Conservation (phyloP, 2,329 filamentous ascomycete species). For the Pestalotiopsis fici region DNA sequence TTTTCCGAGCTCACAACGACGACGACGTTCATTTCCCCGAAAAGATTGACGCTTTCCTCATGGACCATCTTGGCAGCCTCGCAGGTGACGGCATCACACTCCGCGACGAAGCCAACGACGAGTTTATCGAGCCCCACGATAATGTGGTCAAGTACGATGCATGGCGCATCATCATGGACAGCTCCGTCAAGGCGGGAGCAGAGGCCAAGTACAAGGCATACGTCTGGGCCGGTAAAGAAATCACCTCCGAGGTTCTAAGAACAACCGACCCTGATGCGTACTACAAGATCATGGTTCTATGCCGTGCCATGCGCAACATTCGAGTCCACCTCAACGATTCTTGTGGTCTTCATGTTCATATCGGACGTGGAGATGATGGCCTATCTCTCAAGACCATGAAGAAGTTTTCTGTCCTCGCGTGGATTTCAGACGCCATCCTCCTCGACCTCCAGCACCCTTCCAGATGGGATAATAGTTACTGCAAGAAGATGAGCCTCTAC, state of each 20-base stretch:
- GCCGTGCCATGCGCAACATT: slow-evolving; percentile 15
- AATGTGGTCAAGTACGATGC: slow-evolving; percentile 17
- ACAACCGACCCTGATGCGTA: slow-evolving; percentile 10
- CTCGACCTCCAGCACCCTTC: slow-evolving; percentile 24
- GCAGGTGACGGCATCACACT: slow-evolving; percentile 10
- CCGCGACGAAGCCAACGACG: slow-evolving; percentile 12
- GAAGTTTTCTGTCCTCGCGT: slow-evolving; percentile 21
- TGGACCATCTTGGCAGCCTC: slow-evolving; percentile 7
- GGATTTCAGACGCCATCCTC: slow-evolving; percentile 18
- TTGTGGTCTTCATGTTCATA: slow-evolving; percentile 23
- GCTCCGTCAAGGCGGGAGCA: slow-evolving; percentile 7
- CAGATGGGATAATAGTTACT: slow-evolving; percentile 13
- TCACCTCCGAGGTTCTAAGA: slow-evolving; percentile 23
- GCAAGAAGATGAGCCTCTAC: slow-evolving; percentile 6
- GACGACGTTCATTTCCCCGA: slow-evolving; percentile 16
- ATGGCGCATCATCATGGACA: slow-evolving; percentile 21
- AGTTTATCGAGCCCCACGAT: slow-evolving; percentile 15
- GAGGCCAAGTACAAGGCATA: slow-evolving; percentile 6
- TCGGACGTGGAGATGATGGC: slow-evolving; percentile 24
- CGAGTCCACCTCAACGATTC: slow-evolving; percentile 23
- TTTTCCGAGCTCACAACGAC: not conserved
- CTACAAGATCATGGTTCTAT: slow-evolving; percentile 17
- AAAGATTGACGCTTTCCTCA: not conserved
- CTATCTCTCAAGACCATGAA: slow-evolving; percentile 26
- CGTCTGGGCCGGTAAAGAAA: slow-evolving; percentile 18